phyloP scores from a whole-genome alignment of 352 stramenopile genomes.

The Thraustochytrium sp. region DNA sequence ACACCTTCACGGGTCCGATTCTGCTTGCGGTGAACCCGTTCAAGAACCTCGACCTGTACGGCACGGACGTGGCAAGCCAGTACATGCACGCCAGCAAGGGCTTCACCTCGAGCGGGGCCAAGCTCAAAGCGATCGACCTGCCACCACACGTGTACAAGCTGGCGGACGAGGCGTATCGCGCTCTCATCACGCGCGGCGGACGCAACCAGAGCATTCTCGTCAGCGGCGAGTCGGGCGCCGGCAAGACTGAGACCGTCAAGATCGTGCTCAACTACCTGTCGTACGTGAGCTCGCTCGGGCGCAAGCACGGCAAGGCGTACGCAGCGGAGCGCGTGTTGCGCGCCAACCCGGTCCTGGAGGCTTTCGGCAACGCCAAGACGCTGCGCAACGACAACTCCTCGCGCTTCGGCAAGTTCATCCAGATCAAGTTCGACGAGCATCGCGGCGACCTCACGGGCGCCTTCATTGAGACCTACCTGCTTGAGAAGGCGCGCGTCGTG shows the following conservation, averaged over 20 bases:
- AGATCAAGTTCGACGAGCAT: slow-evolving; percentile 81
- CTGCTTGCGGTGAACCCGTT: slow-evolving; percentile 68
- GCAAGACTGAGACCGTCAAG: slow-evolving; percentile 94
- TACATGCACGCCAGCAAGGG: slow-evolving; percentile 50
- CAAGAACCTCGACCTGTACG: slow-evolving; percentile 53
- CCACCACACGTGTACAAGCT: slow-evolving; percentile 82
- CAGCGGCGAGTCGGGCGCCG: slow-evolving; percentile 81
- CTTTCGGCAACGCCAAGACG: slow-evolving; percentile 95
- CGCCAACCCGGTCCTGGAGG: slow-evolving; percentile 95
- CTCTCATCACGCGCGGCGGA: slow-evolving; percentile 59
- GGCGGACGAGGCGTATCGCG: slow-evolving; percentile 75
- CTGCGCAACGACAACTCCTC: slow-evolving; percentile 93
- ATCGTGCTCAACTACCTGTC: slow-evolving; percentile 90
- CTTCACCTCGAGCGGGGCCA: slow-evolving; percentile 46
- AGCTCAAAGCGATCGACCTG: slow-evolving; percentile 51
- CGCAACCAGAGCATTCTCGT: slow-evolving; percentile 84
- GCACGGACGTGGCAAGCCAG: slow-evolving; percentile 47
- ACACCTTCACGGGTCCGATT: slow-evolving; percentile 69
- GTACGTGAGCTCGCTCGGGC: slow-evolving; percentile 58
- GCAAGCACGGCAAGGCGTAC: slow-evolving; percentile 25
- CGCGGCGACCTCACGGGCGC: slow-evolving; percentile 61
- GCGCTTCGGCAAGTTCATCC: slow-evolving; percentile 94
- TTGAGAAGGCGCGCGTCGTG: slow-evolving; percentile 78
- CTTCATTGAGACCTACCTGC: slow-evolving; percentile 79
- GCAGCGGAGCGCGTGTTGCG: slow-evolving; percentile 69